Evolutionary conservation across 305 asterid genomes (phyloP).

Genomic region (Fraxinus platypoda): DNA sequence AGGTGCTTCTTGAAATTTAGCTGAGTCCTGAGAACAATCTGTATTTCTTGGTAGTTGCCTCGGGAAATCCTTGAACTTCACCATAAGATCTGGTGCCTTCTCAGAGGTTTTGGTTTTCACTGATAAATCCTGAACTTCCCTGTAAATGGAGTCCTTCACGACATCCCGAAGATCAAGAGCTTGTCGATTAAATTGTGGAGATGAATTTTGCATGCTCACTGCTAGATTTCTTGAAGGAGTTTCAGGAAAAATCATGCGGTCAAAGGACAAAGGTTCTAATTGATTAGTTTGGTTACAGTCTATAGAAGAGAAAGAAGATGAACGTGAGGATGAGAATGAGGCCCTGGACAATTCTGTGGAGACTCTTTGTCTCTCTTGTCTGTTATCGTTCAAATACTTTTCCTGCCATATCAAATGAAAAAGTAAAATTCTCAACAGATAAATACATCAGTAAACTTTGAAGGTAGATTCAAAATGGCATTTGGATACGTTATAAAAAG

Average conservation of each 20-base stretch:
- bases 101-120: conserved; percentile 30
- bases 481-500: neutral
- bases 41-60: conserved; percentile 19
- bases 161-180: conserved; percentile 42
- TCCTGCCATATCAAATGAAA: conserved; percentile 45
- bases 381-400: conserved; percentile 44
- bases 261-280: conserved; percentile 51
- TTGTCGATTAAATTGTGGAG: conserved; percentile 51
- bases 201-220: conserved; percentile 42
- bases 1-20: conserved; percentile 64
- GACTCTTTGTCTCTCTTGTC: conserved; percentile 57
- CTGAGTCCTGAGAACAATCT: conserved; percentile 11
- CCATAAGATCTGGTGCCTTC: conserved; percentile 11
- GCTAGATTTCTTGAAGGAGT: conserved; percentile 60
- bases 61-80: conserved; percentile 27
- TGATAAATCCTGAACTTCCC: conserved; percentile 41
- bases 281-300: conserved; percentile 62
- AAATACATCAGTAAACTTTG: neutral
- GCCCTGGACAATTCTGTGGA: conserved; percentile 71
- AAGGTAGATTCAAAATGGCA: neutral
- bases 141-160: conserved; percentile 56
- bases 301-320: conserved; percentile 81
- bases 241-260: conserved; percentile 59
- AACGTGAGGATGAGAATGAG: conserved; percentile 72
- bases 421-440: neutral